A percentile compares a stretch with the other conserved stretches of the same genome.
Conservation (phyloP, 164 flowering plant genomes). For the Amborella trichopoda region DNA sequence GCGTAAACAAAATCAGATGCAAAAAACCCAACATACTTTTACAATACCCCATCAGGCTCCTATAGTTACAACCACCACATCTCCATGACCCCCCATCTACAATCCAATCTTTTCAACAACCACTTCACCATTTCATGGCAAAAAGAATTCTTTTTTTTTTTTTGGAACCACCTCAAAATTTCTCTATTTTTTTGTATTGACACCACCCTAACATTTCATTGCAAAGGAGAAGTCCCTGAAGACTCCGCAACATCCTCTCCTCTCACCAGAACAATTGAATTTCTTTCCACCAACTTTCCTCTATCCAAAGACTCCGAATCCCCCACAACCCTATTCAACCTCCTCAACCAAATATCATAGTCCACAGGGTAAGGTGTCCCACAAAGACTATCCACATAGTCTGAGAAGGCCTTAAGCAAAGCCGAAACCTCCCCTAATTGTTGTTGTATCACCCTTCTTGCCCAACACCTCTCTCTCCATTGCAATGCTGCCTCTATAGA, state of each 20-base stretch:
- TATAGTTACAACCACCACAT: too few species aligned
- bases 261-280: slow-evolving; percentile 13
- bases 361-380: slow-evolving; percentile 82
- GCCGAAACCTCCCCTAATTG: slow-evolving; percentile 77
- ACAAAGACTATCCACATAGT: slow-evolving; percentile 78
- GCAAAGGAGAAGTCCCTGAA: slow-evolving; percentile 43
- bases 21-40: too few species aligned
- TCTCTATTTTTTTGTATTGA: too few species aligned
- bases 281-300: slow-evolving; percentile 34
- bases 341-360: slow-evolving; percentile 65
- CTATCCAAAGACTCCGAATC: slow-evolving; percentile 29
- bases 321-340: slow-evolving; percentile 44
- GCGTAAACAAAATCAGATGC: too few species aligned
- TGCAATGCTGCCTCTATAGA: slow-evolving; percentile 74
- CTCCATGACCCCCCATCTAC: too few species aligned
- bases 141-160: too few species aligned
- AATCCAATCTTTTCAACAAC: too few species aligned
- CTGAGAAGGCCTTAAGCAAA: slow-evolving; percentile 73
- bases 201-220: too few species aligned
- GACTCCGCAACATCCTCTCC: slow-evolving; percentile 43
- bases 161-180: too few species aligned
- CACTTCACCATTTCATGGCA: too few species aligned
- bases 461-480: slow-evolving; percentile 77
- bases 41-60: too few species aligned
- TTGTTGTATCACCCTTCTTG: slow-evolving; percentile 55